Conservation (phyloP, 2,329 filamentous ascomycete genomes). For the Monilinia vaccinii-corymbosi region DNA sequence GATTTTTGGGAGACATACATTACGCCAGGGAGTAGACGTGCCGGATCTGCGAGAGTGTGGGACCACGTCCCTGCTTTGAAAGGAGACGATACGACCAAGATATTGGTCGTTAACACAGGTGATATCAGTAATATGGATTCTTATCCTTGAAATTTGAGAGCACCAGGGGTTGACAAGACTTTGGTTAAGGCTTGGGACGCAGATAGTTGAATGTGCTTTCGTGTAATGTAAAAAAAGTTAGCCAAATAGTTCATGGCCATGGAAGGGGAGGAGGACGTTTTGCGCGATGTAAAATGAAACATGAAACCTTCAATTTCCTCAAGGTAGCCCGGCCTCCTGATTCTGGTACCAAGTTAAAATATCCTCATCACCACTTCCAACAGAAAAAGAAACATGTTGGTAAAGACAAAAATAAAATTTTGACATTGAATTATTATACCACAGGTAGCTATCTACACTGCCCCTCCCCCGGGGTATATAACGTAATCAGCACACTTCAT, state of each 20-base stretch:
- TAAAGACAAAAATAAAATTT: neutral
- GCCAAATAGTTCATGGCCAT: neutral
- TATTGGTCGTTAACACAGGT: conserved; percentile 18
- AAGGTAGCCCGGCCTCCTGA: neutral
- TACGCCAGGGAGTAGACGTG: conserved; percentile 14
- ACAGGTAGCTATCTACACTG: neutral
- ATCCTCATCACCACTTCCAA: neutral
- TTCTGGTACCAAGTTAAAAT: neutral
- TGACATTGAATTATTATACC: neutral
- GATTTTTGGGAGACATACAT: conserved; percentile 18
- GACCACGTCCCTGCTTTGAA: conserved; percentile 12
- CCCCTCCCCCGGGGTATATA: neutral
- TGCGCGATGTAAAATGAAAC: neutral
- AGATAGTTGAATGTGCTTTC: neutral
- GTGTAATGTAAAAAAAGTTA: neutral
- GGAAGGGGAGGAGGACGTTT: neutral
- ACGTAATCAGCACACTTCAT: neutral
- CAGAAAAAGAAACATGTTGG: neutral
- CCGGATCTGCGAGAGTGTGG: conserved; percentile 1
- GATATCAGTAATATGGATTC: conserved; percentile 19
- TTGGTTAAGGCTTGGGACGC: neutral
- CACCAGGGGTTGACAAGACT: neutral
- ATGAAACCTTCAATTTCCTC: neutral
- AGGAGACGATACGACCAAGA: conserved; percentile 17
- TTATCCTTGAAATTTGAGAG: conserved; percentile 14